Conservation (phyloP, 2,329 filamentous ascomycete species). For the Cladosporium sp. region DNA sequence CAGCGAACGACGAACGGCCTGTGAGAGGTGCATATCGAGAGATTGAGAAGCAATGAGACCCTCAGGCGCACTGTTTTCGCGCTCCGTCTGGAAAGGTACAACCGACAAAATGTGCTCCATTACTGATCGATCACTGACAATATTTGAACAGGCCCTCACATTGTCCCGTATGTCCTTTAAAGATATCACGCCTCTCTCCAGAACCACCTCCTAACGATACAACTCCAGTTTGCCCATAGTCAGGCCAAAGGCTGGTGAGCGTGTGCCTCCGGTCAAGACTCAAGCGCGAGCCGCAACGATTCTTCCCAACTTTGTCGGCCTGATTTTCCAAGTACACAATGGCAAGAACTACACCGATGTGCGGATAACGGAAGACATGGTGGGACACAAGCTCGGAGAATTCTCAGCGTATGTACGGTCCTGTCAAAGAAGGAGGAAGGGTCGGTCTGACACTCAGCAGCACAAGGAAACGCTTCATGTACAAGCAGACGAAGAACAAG, state of each 20-base stretch:
- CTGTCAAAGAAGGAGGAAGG: too few relatives aligned
- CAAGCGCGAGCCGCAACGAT: slow-evolving; percentile 87
- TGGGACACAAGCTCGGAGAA: slow-evolving; percentile 91
- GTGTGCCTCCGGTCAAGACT: slow-evolving; percentile 73
- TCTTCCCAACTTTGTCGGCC: slow-evolving; percentile 85
- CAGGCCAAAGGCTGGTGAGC: slow-evolving; percentile 60
- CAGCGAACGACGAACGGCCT: neutral
- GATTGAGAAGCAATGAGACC: slow-evolving; percentile 32
- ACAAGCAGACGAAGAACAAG: slow-evolving; percentile 72
- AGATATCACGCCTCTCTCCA: neutral
- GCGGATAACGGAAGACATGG: slow-evolving; percentile 90
- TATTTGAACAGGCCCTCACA: slow-evolving; percentile 59
- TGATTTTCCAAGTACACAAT: slow-evolving; percentile 89
- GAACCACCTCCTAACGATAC: neutral
- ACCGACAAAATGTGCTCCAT: neutral
- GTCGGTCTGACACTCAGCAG: slow-evolving; percentile 41
- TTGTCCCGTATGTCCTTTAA: slow-evolving; percentile 63
- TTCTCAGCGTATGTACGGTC: slow-evolving; percentile 69
- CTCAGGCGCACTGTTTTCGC: slow-evolving; percentile 48
- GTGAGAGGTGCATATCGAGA: neutral
- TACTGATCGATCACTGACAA: slow-evolving; percentile 19
- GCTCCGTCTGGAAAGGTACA: slow-evolving; percentile 87
- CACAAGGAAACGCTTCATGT: slow-evolving; percentile 67
- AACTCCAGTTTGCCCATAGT: slow-evolving; percentile 62
- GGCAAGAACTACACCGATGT: slow-evolving; percentile 84